phyloP scores from a whole-genome alignment of 805 yeast species.

The Scheffersomyces ergatensis region DNA sequence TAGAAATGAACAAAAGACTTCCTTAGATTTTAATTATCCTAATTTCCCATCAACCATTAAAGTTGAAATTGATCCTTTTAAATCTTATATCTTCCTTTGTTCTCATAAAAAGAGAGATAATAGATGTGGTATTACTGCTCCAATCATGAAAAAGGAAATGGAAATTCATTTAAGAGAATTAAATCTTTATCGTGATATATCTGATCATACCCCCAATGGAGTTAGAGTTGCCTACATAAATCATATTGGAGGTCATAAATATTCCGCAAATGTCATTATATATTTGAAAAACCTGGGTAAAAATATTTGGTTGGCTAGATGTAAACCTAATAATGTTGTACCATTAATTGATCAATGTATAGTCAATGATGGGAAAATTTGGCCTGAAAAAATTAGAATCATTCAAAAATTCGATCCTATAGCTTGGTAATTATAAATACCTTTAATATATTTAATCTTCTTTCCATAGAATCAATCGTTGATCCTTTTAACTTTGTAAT shows the following conservation, averaged over 20 bases:
- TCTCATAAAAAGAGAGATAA: conserved; percentile 92
- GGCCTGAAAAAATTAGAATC: conserved; percentile 66
- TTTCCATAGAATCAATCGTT: conserved; percentile 50
- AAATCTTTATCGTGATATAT: conserved; percentile 71
- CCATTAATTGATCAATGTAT: conserved; percentile 78
- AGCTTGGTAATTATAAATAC: conserved; percentile 40
- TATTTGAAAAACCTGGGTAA: conserved; percentile 66
- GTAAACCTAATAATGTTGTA: conserved; percentile 71
- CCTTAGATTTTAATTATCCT: not conserved
- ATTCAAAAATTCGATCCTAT: conserved; percentile 53
- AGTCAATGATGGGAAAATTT: conserved; percentile 63
- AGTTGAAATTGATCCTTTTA: conserved; percentile 27
- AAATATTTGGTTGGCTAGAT: conserved; percentile 84
- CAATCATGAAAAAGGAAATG: conserved; percentile 77
- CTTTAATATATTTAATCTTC: conserved; percentile 49
- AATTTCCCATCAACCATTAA: conserved; percentile 3
- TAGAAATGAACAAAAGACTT: not conserved
- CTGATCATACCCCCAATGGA: conserved; percentile 76
- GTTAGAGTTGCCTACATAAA: conserved; percentile 68
- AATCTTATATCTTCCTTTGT: conserved; percentile 67
- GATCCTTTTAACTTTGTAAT: conserved; percentile 31
- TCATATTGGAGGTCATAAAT: conserved; percentile 97
- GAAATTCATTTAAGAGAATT: conserved; percentile 68
- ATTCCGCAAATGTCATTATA: conserved; percentile 82
- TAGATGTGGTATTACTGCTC: conserved; percentile 92